Evolutionary conservation across 2,329 filamentous ascomycete genomes (phyloP), one percentile per base, ranked within the genome.

Genomic region (Fusarium chaquense): DNA sequence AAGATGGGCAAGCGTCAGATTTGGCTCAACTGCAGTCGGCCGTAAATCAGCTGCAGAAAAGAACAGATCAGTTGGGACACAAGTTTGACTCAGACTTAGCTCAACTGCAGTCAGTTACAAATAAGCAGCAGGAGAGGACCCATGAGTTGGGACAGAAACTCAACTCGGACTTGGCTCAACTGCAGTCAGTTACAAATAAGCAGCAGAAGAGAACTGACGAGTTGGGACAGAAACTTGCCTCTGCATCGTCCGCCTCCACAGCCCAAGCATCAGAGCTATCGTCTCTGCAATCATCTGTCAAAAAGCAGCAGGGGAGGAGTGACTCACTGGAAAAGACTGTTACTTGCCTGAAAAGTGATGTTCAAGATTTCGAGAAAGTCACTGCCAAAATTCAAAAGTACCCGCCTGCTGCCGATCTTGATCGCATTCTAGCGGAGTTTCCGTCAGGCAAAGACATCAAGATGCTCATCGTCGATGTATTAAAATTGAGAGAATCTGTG

Each of bases 341-440:
- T 28, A 24, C 57, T 35, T 58, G 36, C 40, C 46, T 65, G 13
- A 33, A 49, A 38, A 51, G 18, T 20, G 32, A 36, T 20, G 33
- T 58, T 30, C 56, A 62, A 22, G 45, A 52, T 7, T 59, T 65
- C 6, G 51, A 49, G 46, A 26, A 36, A 33, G 55, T 69, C n/a
- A 8, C 46, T 22, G 16, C 18, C 18, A 52, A 15, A 28, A 36
- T 60, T 26, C 53, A 46, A 24, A 60, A 45, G 24, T 66, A 56
- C 24, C 65, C 65, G 11, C 43, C 60, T 36, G 24, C 35, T 24
- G 30, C 15, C 9, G 50, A 64, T 32, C 33, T 64, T 10, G 40
- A 35, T n/a, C 50, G 36, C 16, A 51, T 61, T 35, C 22, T 69
- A n/a, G 36, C 41, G 26, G 60, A 69, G 33, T 32, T 66, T 26